These are phyloP conservation scores for Atalantia buxifolia DNA, from an alignment of 345 rosid genomes.

Conservation along the genomic window DNA sequence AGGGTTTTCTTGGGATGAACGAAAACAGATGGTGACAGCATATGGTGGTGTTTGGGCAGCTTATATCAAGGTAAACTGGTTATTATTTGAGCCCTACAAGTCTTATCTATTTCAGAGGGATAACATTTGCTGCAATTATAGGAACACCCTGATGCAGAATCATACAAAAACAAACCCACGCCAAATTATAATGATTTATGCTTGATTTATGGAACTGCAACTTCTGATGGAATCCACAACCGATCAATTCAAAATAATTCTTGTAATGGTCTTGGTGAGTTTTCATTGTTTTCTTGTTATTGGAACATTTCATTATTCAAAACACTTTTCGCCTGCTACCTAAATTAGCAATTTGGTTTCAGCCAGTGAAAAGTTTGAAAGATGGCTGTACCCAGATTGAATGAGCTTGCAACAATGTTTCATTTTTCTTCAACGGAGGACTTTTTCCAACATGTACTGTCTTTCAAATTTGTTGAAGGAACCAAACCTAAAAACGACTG, in stretches of 20 bases:
- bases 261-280: constrained; percentile 27
- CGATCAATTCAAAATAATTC: constrained; percentile 19
- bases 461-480: constrained; percentile 27
- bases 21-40: constrained; percentile 35
- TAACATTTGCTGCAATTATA: constrained; percentile 25
- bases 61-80: constrained; percentile 30
- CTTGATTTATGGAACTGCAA: constrained; percentile 41
- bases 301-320: neutral
- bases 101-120: neutral
- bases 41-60: constrained; percentile 42
- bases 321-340: neutral
- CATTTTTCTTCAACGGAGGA: neutral
- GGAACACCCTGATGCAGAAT: constrained; percentile 36
- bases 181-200: constrained; percentile 40
- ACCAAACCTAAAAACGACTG: constrained; percentile 20
- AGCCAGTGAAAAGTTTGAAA: neutral
- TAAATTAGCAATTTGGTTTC: neutral
- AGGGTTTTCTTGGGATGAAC: constrained; percentile 44
- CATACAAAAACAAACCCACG: constrained; percentile 19
- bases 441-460: neutral
- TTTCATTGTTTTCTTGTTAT: neutral
- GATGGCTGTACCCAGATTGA: neutral
- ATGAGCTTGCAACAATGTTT: neutral
- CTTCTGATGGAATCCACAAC: constrained; percentile 18
- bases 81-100: neutral